Conservation (phyloP, 768 basidiomycete genomes). For the Hygrocybe punicea region DNA sequence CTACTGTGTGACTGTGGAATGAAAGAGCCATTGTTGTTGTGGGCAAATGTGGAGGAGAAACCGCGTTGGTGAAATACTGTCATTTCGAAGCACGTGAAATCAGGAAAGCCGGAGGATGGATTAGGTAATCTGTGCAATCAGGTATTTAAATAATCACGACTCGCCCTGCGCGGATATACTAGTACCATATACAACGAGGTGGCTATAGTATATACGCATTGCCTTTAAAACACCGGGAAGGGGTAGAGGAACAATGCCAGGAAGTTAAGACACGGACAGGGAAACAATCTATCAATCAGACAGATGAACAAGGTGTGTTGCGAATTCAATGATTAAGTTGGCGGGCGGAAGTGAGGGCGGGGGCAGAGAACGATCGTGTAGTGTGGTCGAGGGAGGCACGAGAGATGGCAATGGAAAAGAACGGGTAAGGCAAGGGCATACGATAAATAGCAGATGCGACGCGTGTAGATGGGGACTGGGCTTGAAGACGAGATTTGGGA, state of each 20-base stretch:
- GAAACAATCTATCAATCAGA: not conserved
- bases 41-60: not conserved
- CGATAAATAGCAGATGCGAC: not conserved
- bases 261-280: not conserved
- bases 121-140: not conserved
- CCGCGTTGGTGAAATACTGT: not conserved
- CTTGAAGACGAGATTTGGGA: not conserved
- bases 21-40: conserved; percentile 49
- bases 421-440: not conserved
- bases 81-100: not conserved
- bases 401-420: too few relatives aligned
- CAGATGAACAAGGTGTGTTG: not conserved
- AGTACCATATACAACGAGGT: not conserved
- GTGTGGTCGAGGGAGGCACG: too few relatives aligned
- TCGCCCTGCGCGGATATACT: not conserved
- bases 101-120: not conserved
- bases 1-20: conserved; percentile 87
- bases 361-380: too few relatives aligned
- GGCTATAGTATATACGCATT: not conserved
- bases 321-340: too few relatives aligned
- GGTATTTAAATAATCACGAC: too few relatives aligned
- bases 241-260: not conserved
- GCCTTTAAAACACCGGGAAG: not conserved
- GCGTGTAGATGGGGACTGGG: not conserved
- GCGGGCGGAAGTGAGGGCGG: not conserved